A percentile compares a stretch with the other conserved stretches of the same genome.
phyloP scores from a whole-genome alignment of 2,329 filamentous ascomycete genomes.

The Fusarium pilosicola region DNA sequence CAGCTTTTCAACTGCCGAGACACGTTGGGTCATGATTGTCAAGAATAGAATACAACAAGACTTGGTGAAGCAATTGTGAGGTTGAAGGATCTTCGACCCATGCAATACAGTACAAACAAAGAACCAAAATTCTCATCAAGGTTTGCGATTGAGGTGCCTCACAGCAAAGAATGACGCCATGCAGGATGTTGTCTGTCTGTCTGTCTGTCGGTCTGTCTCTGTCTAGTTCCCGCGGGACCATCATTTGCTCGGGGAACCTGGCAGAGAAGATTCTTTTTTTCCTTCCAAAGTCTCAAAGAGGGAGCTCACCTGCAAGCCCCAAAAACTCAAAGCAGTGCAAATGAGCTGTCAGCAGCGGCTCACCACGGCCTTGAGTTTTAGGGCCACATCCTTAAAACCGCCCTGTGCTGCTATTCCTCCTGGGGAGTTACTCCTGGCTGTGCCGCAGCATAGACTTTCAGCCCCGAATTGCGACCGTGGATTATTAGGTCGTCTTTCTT shows the following conservation, averaged over 20 bases:
- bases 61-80: neutral
- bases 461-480: constrained; percentile 2
- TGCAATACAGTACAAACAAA: neutral
- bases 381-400: constrained; percentile 7
- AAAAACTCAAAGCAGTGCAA: constrained; percentile 23
- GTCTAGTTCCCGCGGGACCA: neutral
- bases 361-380: neutral
- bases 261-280: constrained; percentile 34
- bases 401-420: neutral
- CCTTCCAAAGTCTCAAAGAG: constrained; percentile 22
- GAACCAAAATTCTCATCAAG: neutral
- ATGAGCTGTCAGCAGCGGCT: constrained; percentile 21
- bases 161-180: constrained; percentile 24
- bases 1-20: constrained; percentile 16
- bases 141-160: constrained; percentile 2
- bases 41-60: neutral
- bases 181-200: neutral
- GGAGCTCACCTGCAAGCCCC: constrained; percentile 26
- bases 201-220: neutral
- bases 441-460: constrained; percentile 21
- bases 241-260: constrained; percentile 12
- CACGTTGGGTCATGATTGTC: neutral
- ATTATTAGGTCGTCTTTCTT: constrained; percentile 13
- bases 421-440: constrained; percentile 6
- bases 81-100: neutral